phyloP scores from a whole-genome alignment of 176 grass and related monocot genomes.

The Triticum urartu region DNA sequence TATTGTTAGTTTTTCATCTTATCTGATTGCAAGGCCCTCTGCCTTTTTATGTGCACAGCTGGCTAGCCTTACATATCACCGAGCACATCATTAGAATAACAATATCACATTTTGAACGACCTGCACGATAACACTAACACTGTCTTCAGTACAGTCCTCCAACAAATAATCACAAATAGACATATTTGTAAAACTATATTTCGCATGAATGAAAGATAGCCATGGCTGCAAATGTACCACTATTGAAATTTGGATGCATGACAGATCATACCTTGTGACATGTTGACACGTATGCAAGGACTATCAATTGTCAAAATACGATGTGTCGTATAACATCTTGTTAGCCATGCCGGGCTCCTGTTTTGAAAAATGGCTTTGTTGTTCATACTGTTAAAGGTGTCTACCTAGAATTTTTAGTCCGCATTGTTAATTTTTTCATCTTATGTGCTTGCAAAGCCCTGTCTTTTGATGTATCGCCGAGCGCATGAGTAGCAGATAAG shows the following conservation, averaged over 20 bases:
- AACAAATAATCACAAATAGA: neutral
- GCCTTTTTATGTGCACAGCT: slow-evolving; percentile 8
- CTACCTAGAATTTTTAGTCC: neutral
- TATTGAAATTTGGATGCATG: neutral
- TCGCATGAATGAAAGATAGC: neutral
- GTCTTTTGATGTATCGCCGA: slow-evolving; percentile 17
- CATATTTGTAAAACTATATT: neutral
- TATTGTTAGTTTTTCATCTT: slow-evolving; percentile 5
- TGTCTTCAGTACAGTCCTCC: neutral
- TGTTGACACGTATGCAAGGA: neutral
- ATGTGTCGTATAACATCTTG: neutral
- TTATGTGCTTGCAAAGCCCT: neutral
- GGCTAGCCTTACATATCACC: neutral
- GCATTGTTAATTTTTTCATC: neutral
- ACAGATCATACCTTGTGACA: neutral
- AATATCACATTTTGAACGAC: neutral
- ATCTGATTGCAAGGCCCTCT: slow-evolving; percentile 6
- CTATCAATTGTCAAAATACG: neutral
- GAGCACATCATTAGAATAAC: neutral
- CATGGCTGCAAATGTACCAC: neutral
- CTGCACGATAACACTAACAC: neutral
- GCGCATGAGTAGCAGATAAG: neutral
- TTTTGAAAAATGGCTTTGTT: neutral
- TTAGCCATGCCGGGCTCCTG: neutral
- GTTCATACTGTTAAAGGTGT: neutral